phyloP scores from a whole-genome alignment of 441 rosid species.

The Corymbia calophylla region DNA sequence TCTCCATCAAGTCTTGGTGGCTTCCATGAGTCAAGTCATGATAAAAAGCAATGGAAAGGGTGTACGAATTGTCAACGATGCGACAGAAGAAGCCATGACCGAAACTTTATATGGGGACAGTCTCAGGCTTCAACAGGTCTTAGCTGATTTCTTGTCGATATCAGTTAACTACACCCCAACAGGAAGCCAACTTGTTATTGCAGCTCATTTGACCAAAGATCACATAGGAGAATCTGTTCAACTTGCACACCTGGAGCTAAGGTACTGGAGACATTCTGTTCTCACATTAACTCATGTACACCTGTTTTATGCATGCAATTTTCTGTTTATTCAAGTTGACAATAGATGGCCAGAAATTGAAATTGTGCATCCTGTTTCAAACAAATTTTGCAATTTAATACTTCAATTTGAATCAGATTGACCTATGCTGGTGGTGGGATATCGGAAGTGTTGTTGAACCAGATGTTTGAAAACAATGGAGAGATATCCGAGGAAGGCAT shows the following conservation, averaged over 20 bases:
- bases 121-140: conserved; percentile 77
- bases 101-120: conserved; percentile 74
- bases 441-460: conserved; percentile 65
- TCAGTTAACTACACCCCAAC: conserved; percentile 49
- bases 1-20: conserved; percentile 46
- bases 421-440: conserved; percentile 63
- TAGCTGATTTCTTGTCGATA: conserved; percentile 59
- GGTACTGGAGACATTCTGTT: conserved; percentile 31
- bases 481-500: conserved; percentile 79
- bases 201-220: conserved; percentile 58
- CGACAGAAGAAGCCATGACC: conserved; percentile 43
- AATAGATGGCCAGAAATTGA: background rate
- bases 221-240: conserved; percentile 74
- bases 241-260: conserved; percentile 68
- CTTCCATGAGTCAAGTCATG: conserved; percentile 72
- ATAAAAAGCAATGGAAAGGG: conserved; percentile 56
- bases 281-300: background rate
- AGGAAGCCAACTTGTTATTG: conserved; percentile 49
- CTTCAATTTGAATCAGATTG: conserved; percentile 37
- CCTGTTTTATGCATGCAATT: background rate
- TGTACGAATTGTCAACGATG: conserved; percentile 44
- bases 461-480: conserved; percentile 67
- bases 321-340: background rate
- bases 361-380: background rate
- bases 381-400: background rate